phyloP scores from a whole-genome alignment of 306 rosid genomes.

The Lagenaria siceraria region DNA sequence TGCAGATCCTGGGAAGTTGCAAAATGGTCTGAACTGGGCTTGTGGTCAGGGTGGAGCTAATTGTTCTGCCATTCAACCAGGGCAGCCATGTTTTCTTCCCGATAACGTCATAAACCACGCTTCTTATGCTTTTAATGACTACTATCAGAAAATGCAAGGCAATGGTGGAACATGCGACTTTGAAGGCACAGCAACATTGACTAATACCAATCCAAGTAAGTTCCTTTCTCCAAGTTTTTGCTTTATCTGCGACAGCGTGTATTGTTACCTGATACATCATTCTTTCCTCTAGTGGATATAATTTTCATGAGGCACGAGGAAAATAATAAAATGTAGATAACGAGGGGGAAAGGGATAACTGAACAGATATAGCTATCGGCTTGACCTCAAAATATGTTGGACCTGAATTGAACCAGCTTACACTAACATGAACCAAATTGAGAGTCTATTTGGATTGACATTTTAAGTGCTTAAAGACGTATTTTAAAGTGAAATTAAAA shows the following conservation, averaged over 20 bases:
- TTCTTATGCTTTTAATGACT: conserved; percentile 79
- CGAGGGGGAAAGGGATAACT: neutral
- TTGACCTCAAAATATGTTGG: neutral
- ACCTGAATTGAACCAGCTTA: neutral
- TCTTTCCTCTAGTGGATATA: neutral
- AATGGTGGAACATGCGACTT: conserved; percentile 85
- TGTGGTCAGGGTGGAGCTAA: conserved; percentile 77
- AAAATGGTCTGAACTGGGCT: conserved; percentile 75
- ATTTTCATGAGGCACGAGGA: neutral
- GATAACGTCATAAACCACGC: conserved; percentile 54
- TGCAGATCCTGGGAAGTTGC: conserved; percentile 52
- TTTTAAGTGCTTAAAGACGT: no score
- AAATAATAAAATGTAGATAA: neutral
- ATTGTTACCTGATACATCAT: neutral
- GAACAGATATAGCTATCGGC: neutral
- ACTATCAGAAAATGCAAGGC: conserved; percentile 58
- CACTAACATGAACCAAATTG: neutral
- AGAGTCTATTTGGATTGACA: neutral
- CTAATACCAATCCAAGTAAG: conserved; percentile 70
- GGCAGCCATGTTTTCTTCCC: conserved; percentile 58
- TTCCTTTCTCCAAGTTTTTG: conserved; percentile 12
- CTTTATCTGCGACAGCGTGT: neutral
- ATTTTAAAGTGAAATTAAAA: no score
- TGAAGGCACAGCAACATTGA: conserved; percentile 51
- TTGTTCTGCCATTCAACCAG: conserved; percentile 61